Conservation (phyloP, 2,329 filamentous ascomycete species). For the Stagonosporopsis tanaceti region DNA sequence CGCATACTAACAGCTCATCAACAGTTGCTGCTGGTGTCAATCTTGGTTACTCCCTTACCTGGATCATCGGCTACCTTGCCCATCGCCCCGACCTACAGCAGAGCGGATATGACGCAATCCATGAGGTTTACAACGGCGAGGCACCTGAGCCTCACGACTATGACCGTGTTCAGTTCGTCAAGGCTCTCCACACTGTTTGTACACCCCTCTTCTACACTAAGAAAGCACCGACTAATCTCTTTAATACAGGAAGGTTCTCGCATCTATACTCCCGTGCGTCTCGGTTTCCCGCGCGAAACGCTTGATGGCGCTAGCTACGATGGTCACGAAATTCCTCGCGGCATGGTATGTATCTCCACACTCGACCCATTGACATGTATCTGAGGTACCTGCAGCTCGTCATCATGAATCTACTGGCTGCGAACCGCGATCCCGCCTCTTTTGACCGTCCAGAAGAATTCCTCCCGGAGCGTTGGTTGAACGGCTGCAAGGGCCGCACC, state of each 20-base stretch:
- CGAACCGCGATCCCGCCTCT: neutral
- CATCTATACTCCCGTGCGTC: constrained; percentile 23
- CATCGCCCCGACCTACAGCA: constrained; percentile 24
- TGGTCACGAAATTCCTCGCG: neutral
- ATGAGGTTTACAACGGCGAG: constrained; percentile 24
- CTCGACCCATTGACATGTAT: neutral
- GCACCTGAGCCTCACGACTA: constrained; percentile 22
- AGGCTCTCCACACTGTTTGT: constrained; percentile 22
- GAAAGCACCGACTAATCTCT: neutral
- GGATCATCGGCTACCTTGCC: constrained; percentile 26
- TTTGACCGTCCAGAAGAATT: constrained; percentile 2
- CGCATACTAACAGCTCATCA: neutral
- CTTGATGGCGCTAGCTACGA: constrained; percentile 3
- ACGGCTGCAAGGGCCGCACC: constrained; percentile 1
- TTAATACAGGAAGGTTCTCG: constrained; percentile 17
- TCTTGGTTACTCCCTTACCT: constrained; percentile 26
- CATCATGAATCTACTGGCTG: constrained; percentile 2
- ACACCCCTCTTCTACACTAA: no score
- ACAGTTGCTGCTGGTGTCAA: constrained; percentile 27
- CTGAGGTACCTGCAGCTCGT: neutral
- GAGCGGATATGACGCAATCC: constrained; percentile 23
- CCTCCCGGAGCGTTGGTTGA: constrained; percentile 2
- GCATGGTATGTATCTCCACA: neutral
- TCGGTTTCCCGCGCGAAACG: constrained; percentile 2
- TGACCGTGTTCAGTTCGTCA: constrained; percentile 25